Conservation (phyloP, 2,329 filamentous ascomycete species). For the Fusarium nygamai region DNA sequence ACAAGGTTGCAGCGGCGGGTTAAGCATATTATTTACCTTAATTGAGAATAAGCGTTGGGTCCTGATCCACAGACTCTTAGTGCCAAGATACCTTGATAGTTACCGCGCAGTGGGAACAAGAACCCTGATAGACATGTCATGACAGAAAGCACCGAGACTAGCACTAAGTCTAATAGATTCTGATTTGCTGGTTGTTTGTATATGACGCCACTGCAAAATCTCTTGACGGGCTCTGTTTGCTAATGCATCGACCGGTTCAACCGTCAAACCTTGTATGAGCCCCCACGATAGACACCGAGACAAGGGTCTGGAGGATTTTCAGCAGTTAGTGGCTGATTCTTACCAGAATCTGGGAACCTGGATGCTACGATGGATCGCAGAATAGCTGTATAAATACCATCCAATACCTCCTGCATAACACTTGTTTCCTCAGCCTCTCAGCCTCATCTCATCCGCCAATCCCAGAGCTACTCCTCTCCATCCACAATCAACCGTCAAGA, state of each 20-base stretch:
- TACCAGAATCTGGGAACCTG: neutral
- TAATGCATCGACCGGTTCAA: neutral
- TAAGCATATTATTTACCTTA: constrained; percentile 44
- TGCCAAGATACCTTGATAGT: constrained; percentile 41
- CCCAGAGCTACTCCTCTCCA: constrained; percentile 1
- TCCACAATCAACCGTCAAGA: constrained; percentile 18
- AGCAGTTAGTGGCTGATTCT: neutral
- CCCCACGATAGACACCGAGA: constrained; percentile 3
- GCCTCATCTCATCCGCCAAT: constrained; percentile 18
- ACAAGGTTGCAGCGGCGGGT: constrained; percentile 8
- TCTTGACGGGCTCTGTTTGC: neutral
- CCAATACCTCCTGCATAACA: constrained; percentile 5
- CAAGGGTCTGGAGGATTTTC: neutral
- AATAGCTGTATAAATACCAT: constrained; percentile 35
- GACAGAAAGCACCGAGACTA: neutral
- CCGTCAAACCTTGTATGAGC: neutral
- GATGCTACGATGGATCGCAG: neutral
- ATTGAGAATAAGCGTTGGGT: constrained; percentile 8
- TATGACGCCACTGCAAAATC: constrained; percentile 1
- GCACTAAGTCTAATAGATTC: neutral
- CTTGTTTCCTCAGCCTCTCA: constrained; percentile 30
- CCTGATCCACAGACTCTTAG: neutral
- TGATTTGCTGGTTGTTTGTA: constrained; percentile 20
- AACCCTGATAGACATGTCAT: constrained; percentile 39
- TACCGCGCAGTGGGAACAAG: constrained; percentile 28